A percentile compares a stretch with the other conserved stretches of the same genome.
phyloP scores from a whole-genome alignment of 2,329 filamentous ascomycete species.

The Monosporascus cannonballus region DNA sequence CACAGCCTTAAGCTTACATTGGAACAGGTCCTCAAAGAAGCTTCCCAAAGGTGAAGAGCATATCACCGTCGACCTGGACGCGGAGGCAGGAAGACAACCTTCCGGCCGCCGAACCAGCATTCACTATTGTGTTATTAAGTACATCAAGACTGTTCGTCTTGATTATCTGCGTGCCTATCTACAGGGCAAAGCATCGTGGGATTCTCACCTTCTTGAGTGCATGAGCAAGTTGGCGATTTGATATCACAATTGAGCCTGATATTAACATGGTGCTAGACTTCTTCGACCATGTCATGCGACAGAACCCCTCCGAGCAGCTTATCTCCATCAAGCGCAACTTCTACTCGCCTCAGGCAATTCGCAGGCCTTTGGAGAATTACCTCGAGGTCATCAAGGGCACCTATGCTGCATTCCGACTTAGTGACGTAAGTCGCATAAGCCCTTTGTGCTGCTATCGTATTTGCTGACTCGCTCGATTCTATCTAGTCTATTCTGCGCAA shows the following conservation, averaged over 20 bases:
- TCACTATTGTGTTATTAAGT: constrained; percentile 56
- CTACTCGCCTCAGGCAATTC: constrained; percentile 52
- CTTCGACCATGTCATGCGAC: constrained; percentile 80
- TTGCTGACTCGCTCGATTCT: neutral
- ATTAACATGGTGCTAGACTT: constrained; percentile 49
- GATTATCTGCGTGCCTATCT: constrained; percentile 62
- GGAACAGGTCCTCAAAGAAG: constrained; percentile 30
- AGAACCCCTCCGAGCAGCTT: constrained; percentile 64
- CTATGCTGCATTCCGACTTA: constrained; percentile 78
- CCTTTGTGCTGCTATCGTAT: constrained; percentile 5
- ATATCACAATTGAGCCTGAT: neutral
- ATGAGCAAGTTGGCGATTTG: constrained; percentile 50
- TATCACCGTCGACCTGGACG: constrained; percentile 65
- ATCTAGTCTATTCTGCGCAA: constrained; percentile 31
- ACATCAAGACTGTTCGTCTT: constrained; percentile 65
- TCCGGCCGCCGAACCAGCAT: constrained; percentile 29
- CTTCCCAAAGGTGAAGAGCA: constrained; percentile 44
- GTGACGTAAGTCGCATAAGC: constrained; percentile 39
- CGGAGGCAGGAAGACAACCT: constrained; percentile 14
- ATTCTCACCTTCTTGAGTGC: constrained; percentile 65
- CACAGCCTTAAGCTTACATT: constrained; percentile 6
- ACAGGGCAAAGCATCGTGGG: constrained; percentile 50
- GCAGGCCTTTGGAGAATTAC: constrained; percentile 52
- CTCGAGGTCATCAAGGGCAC: constrained; percentile 83
- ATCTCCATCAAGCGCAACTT: constrained; percentile 76